These are phyloP conservation scores for Orychophragmus violaceus DNA, from an alignment of 345 rosid species.

Conservation along the genomic window DNA sequence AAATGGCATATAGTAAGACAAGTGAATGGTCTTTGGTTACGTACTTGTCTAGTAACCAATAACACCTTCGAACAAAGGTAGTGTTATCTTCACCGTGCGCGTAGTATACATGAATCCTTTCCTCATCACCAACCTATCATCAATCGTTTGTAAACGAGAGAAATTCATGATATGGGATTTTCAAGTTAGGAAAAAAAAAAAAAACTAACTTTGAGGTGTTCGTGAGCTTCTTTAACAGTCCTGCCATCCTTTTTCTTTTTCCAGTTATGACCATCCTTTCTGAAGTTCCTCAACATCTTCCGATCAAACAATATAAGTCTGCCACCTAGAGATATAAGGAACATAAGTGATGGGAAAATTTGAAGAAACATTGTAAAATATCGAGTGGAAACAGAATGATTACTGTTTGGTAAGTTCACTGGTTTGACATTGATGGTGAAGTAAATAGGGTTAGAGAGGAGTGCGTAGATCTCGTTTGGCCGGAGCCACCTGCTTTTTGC, in stretches of 20 bases:
- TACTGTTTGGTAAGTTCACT: constrained; percentile 72
- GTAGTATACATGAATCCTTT: constrained; percentile 96
- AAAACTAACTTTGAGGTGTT: constrained; percentile 79
- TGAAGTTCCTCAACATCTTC: constrained; percentile 93
- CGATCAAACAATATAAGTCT: constrained; percentile 72
- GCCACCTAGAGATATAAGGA: constrained; percentile 54
- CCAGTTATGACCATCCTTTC: constrained; percentile 99
- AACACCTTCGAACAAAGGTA: constrained; percentile 97
- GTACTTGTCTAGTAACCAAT: constrained; percentile 98
- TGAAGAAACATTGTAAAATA: background rate
- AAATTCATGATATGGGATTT: background rate
- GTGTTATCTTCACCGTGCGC: constrained; percentile 91
- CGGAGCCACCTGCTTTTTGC: constrained; percentile 89
- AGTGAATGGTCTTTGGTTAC: constrained; percentile 26
- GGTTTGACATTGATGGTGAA: constrained; percentile 82
- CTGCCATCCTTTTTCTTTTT: constrained; percentile 98
- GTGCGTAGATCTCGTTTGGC: constrained; percentile 89
- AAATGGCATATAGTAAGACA: constrained; percentile 1
- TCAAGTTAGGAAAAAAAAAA: background rate
- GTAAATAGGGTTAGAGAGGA: constrained; percentile 63
- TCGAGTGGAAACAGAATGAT: constrained; percentile 1
- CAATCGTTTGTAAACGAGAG: background rate
- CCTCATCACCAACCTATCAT: constrained; percentile 79
- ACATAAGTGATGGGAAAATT: background rate
- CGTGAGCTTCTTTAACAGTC: constrained; percentile 98